Evolutionary conservation across 352 stramenopile genomes (phyloP).

Genomic region (Globisporangium cylindrosporum): DNA sequence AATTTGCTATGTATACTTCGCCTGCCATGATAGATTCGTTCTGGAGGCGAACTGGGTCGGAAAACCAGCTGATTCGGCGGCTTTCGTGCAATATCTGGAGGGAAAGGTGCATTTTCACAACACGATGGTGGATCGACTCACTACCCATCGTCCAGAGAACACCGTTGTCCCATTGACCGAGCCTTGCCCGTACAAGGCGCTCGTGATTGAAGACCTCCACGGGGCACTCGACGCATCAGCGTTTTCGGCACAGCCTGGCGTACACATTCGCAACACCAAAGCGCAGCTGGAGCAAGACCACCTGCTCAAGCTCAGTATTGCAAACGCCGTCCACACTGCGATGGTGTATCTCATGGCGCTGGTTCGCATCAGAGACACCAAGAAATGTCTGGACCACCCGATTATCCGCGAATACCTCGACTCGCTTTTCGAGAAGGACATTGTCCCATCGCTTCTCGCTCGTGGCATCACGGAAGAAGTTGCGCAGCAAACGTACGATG

Average conservation of each 20-base stretch:
- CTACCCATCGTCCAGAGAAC: constrained; percentile 40
- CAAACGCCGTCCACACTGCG: constrained; percentile 91
- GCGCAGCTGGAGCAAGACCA: constrained; percentile 76
- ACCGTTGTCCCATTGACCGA: constrained; percentile 57
- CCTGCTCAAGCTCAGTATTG: constrained; percentile 89
- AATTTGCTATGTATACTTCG: not conserved
- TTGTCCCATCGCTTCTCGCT: constrained; percentile 48
- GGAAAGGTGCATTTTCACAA: constrained; percentile 74
- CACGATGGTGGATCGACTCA: constrained; percentile 85
- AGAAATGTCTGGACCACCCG: constrained; percentile 26
- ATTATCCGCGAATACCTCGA: constrained; percentile 74
- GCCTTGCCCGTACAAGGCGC: constrained; percentile 53
- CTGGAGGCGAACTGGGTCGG: constrained; percentile 23
- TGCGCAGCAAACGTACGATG: constrained; percentile 48
- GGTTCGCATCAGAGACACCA: constrained; percentile 34
- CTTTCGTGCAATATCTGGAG: constrained; percentile 42
- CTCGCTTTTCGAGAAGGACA: constrained; percentile 76
- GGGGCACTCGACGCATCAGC: constrained; percentile 27
- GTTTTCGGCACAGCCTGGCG: constrained; percentile 37
- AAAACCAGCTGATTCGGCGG: constrained; percentile 19
- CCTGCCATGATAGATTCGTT: constrained; percentile 22
- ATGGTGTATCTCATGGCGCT: constrained; percentile 83
- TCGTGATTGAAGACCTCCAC: constrained; percentile 68
- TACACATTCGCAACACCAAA: constrained; percentile 37
- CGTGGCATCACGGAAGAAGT: constrained; percentile 27